Conservation (phyloP, 345 rosid genomes). For the Excoecaria cochinchinensis region DNA sequence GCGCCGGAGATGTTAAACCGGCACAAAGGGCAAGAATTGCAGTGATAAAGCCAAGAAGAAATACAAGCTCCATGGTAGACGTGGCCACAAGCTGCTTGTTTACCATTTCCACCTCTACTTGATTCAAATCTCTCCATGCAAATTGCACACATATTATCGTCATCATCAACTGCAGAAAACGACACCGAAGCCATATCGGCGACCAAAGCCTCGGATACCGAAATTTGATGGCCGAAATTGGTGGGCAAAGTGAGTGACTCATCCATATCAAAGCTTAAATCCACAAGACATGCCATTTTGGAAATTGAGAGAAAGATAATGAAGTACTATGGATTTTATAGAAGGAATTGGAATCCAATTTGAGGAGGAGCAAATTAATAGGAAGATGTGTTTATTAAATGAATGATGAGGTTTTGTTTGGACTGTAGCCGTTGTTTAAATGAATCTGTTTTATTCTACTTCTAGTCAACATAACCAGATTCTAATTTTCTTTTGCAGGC, state of each 20-base stretch:
- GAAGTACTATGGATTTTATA: too few relatives aligned
- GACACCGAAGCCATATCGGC: slow-evolving; percentile 20
- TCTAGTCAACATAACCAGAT: too few relatives aligned
- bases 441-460: too few relatives aligned
- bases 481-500: too few relatives aligned
- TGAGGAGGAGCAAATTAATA: neutral
- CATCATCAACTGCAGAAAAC: neutral
- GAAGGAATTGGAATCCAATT: neutral
- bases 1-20: slow-evolving; percentile 19
- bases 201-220: neutral
- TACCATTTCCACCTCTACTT: slow-evolving; percentile 20
- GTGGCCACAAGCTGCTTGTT: slow-evolving; percentile 28
- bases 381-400: neutral
- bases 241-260: slow-evolving; percentile 15
- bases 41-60: slow-evolving; percentile 28
- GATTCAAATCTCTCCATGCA: slow-evolving; percentile 32
- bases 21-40: slow-evolving; percentile 36
- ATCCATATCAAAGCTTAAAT: slow-evolving; percentile 28
- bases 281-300: neutral
- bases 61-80: slow-evolving; percentile 33
- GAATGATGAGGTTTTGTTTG: too few relatives aligned
- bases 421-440: too few relatives aligned
- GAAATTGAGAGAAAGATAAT: neutral
- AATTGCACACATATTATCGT: slow-evolving; percentile 19
- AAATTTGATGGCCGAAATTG: neutral